These are phyloP conservation scores for Coemansia sp. DNA, from an alignment of 192 early-diverging fungal species.

Conservation along the genomic window DNA sequence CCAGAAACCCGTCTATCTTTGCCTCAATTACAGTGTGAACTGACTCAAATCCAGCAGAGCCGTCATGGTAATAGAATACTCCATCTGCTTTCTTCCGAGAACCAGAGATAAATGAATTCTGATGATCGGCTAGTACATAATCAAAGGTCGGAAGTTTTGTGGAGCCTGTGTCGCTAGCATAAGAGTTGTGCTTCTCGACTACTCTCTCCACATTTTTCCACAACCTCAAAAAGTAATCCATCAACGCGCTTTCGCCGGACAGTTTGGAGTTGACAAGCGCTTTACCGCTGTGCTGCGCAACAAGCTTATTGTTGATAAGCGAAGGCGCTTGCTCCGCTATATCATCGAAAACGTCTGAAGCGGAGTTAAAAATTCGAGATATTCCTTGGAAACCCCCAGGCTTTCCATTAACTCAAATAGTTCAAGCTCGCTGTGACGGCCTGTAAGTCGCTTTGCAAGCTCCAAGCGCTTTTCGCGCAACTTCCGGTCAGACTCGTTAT, in stretches of 20 bases:
- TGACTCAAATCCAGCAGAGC: background rate
- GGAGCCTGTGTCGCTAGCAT: too few species aligned
- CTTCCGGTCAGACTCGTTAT: too few species aligned
- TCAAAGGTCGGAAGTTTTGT: background rate
- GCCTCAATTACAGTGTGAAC: slow-evolving; percentile 2
- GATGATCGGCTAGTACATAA: background rate
- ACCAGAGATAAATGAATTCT: background rate
- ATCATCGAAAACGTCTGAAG: background rate
- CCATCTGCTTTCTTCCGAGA: background rate
- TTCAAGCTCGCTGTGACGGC: too few species aligned
- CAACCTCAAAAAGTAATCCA: background rate
- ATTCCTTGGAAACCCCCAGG: background rate
- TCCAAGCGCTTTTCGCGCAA: too few species aligned
- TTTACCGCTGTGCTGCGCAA: background rate
- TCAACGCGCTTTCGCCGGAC: background rate
- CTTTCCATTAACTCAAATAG: too few species aligned
- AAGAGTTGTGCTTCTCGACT: too few species aligned
- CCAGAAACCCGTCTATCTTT: background rate
- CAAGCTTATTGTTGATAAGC: background rate
- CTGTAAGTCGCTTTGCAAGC: too few species aligned
- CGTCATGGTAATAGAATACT: background rate
- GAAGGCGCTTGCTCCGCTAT: background rate
- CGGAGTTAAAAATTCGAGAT: background rate
- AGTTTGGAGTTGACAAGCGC: background rate
- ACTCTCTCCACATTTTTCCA: background rate